A percentile compares a stretch with the other conserved stretches of the same genome.
phyloP scores from a whole-genome alignment of 1,139 yeast genomes.

The Debaryomycetaceae sp. region DNA sequence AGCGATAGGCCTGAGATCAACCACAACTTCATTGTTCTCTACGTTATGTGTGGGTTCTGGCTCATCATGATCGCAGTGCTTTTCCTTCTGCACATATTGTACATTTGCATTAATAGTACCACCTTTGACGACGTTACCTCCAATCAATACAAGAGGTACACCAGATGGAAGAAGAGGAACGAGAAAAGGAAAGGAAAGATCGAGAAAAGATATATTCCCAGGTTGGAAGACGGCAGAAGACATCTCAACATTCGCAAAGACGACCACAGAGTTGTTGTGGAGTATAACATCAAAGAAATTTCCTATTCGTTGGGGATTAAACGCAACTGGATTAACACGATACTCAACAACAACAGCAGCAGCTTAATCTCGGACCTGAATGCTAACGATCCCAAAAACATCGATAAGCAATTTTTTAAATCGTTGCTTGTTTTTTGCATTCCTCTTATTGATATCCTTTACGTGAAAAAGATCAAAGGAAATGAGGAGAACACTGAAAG shows the following conservation, averaged over 20 bases:
- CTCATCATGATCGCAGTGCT: slow-evolving; percentile 38
- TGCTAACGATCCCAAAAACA: slow-evolving; percentile 4
- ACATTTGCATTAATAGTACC: slow-evolving; percentile 41
- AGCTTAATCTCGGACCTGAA: slow-evolving; percentile 15
- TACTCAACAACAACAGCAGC: slow-evolving; percentile 30
- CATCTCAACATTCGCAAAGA: slow-evolving; percentile 28
- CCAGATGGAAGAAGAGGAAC: slow-evolving; percentile 16
- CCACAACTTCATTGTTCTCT: slow-evolving; percentile 44
- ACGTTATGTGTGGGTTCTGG: slow-evolving; percentile 39
- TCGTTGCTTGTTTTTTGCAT: slow-evolving; percentile 21
- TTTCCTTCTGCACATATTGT: slow-evolving; percentile 31
- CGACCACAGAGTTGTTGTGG: slow-evolving; percentile 27
- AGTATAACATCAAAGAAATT: slow-evolving; percentile 19
- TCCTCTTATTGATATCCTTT: slow-evolving; percentile 30
- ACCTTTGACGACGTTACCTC: slow-evolving; percentile 36
- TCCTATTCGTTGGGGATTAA: slow-evolving; percentile 29
- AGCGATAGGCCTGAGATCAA: slow-evolving; percentile 27
- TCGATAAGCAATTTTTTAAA: slow-evolving; percentile 12
- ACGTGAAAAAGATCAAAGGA: slow-evolving; percentile 6
- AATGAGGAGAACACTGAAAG: slow-evolving; percentile 6
- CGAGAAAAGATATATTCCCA: slow-evolving; percentile 13
- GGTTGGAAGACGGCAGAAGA: slow-evolving; percentile 29
- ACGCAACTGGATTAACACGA: slow-evolving; percentile 33
- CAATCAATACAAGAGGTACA: slow-evolving; percentile 21
- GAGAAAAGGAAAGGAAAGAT: slow-evolving; percentile 4